phyloP scores from a whole-genome alignment of 2,329 filamentous ascomycete species.

The Xylariales sp. region DNA sequence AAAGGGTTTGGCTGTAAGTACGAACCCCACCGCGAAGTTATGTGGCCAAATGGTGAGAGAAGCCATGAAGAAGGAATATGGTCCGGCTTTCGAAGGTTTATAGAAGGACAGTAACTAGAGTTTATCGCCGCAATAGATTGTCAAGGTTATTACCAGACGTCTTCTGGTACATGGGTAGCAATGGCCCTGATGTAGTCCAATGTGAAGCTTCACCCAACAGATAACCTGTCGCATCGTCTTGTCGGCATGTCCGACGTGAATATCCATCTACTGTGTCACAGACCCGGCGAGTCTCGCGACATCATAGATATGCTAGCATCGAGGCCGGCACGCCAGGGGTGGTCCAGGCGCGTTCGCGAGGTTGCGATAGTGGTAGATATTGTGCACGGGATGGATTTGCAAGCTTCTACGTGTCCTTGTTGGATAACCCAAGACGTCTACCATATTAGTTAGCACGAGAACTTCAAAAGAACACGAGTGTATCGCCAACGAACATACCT shows the following conservation, averaged over 20 bases:
- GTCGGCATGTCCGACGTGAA: too few relatives aligned
- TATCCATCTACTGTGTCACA: too few relatives aligned
- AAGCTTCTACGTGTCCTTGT: slow-evolving; percentile 1
- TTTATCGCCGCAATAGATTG: slow-evolving; percentile 2
- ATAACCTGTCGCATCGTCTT: too few relatives aligned
- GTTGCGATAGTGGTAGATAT: too few relatives aligned
- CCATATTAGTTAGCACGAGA: neutral
- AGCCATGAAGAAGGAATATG: slow-evolving; percentile 66
- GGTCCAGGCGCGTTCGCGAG: too few relatives aligned
- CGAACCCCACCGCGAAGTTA: slow-evolving; percentile 65
- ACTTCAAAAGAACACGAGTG: neutral
- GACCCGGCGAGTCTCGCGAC: too few relatives aligned
- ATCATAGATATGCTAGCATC: too few relatives aligned
- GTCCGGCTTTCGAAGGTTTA: slow-evolving; percentile 40
- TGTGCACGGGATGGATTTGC: too few relatives aligned
- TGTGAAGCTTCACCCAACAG: too few relatives aligned
- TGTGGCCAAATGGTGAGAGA: slow-evolving; percentile 66
- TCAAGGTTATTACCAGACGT: neutral
- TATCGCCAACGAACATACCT: slow-evolving; percentile 34
- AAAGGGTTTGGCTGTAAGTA: slow-evolving; percentile 58
- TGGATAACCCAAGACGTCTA: slow-evolving; percentile 9
- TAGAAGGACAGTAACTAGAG: slow-evolving; percentile 5
- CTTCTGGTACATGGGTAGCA: too few relatives aligned
- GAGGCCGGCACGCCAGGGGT: too few relatives aligned
- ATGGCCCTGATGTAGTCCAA: too few relatives aligned